These are phyloP conservation scores for peach (Prunus persica) DNA, from an alignment of 306 rosid genomes.

Conservation along the genomic window DNA sequence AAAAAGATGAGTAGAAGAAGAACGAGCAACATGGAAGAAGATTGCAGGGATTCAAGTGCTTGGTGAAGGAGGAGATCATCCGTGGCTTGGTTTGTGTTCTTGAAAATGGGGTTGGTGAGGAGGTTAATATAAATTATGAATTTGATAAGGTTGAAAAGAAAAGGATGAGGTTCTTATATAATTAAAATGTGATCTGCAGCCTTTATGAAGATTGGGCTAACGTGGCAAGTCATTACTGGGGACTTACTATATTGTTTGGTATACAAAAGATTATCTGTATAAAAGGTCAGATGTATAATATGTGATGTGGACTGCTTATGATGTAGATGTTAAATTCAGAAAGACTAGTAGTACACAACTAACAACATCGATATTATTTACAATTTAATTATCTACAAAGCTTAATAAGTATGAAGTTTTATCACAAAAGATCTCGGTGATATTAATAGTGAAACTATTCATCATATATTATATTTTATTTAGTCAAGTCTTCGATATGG, in stretches of 20 bases:
- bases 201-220: neutral
- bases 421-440: rapidly evolving
- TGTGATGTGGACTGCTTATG: too few species aligned
- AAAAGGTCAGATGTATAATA: too few species aligned
- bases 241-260: neutral
- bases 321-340: too few species aligned
- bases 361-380: rapidly evolving
- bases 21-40: slow-evolving; percentile 15
- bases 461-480: too few species aligned
- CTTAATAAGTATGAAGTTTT: rapidly evolving
- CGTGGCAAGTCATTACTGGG: neutral
- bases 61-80: slow-evolving; percentile 7
- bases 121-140: neutral
- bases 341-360: too few species aligned
- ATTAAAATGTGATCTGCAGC: neutral
- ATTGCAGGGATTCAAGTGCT: slow-evolving; percentile 8
- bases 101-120: slow-evolving; percentile 1
- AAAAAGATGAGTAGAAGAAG: slow-evolving; percentile 9
- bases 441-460: rapidly evolving
- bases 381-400: rapidly evolving
- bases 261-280: too few species aligned
- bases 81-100: slow-evolving; percentile 11
- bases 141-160: too few species aligned
- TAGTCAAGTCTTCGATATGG: rapidly evolving
- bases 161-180: neutral